Percentiles rank a stretch among this genome's conserved stretches.
phyloP scores from a whole-genome alignment of 805 yeast genomes.

The Schwanniomyces occidentalis region DNA sequence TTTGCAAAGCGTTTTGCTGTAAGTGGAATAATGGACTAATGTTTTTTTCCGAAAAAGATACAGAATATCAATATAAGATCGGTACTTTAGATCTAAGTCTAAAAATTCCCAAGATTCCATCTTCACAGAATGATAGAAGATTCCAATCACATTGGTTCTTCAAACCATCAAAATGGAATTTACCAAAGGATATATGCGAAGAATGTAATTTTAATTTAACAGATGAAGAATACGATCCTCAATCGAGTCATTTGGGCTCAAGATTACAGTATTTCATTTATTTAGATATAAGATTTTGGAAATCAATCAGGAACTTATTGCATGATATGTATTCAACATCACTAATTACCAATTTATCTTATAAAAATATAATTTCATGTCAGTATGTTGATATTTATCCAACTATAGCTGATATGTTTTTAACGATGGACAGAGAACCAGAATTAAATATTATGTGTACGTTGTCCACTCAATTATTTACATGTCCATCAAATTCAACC shows the following conservation, averaged over 20 bases:
- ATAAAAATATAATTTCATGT: constrained; percentile 60
- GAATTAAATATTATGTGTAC: constrained; percentile 74
- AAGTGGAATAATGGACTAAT: constrained; percentile 61
- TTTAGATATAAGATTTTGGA: constrained; percentile 75
- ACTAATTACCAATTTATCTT: constrained; percentile 58
- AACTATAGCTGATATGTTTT: constrained; percentile 65
- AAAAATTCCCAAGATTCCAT: constrained; percentile 38
- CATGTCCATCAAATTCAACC: constrained; percentile 80
- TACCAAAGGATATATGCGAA: constrained; percentile 41
- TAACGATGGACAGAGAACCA: constrained; percentile 82
- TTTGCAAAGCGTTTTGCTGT: constrained; percentile 58
- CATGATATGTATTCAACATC: constrained; percentile 68
- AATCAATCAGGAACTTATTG: constrained; percentile 52
- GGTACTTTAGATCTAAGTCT: constrained; percentile 36
- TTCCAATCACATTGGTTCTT: constrained; percentile 39
- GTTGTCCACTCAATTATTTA: constrained; percentile 81
- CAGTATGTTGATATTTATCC: constrained; percentile 88
- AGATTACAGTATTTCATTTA: constrained; percentile 60
- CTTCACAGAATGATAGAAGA: constrained; percentile 9
- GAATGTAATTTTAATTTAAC: constrained; percentile 48
- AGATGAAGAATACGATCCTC: constrained; percentile 23
- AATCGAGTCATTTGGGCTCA: constrained; percentile 42
- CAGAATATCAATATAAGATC: constrained; percentile 20
- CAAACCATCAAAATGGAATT: constrained; percentile 45
- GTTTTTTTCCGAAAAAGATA: constrained; percentile 8